Evolutionary conservation across 2,329 filamentous ascomycete genomes (phyloP), one percentile per base, ranked within the genome.

Genomic region (Cryphonectria radicalis): DNA sequence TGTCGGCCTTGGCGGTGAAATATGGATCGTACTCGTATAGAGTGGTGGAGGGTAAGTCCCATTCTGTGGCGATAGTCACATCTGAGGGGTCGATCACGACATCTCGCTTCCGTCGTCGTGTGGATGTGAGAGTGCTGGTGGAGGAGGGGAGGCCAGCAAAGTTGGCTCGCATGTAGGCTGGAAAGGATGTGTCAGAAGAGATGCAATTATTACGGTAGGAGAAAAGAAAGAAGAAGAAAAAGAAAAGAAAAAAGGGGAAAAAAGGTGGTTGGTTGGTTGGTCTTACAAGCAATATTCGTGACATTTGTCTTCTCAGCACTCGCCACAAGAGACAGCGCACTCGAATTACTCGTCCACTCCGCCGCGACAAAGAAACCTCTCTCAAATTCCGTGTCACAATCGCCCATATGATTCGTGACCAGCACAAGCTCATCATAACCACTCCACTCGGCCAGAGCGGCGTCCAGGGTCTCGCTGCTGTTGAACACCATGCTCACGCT

Each of bases 1-100:
- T 74, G 57, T 83, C 77, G 28, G 81, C 81, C 3, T 76, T 78
- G 25, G 82, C 76, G 10, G 75, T 80, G 67, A 83, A 70, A 73
- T 80, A 80, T 11, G 74, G 74, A 35, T 69, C 67, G 46, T 66
- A 46, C 25, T 71, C 67, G 70, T 63, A 71, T 0, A 71, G 63
- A 10, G 68, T 68, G 43, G 62, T 43, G 14, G 67, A 62, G 25
- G 67, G 67, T 1, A 71, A 43, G 35, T 66, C 53, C 70, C 70
- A 71, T 57, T 46, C 64, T 17, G 43, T 66, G 63, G 35, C n/a
- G 35, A 66, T 37, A 10, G 50, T 71, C 8, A 69, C 43, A 11
- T 63, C 68, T 19, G n/a, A 55, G 14, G 67, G 67, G 63, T 70
- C 40, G 35, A 66, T 13, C 42, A 70, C 25, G 22, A 67, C 62